Evolutionary conservation across 805 yeast species (phyloP), one percentile per base, ranked within the genome.

Genomic region (Kodamaea nitidulidarum): DNA sequence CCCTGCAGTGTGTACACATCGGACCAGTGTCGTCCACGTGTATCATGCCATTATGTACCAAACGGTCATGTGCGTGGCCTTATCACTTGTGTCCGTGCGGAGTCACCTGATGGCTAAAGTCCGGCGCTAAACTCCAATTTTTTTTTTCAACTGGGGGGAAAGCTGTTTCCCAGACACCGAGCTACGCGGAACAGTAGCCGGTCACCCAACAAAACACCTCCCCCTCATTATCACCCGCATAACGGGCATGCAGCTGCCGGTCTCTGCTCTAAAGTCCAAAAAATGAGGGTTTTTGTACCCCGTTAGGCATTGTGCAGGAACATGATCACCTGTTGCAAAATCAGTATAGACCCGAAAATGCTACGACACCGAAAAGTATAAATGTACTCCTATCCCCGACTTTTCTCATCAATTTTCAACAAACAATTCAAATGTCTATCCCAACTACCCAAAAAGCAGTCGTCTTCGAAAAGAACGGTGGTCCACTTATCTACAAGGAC

Each of bases 391-490:
- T 5, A 5, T 12, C 17, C 16, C 12, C 31, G 31, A 10, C 6
- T 14, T 14, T 27, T 25, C 14, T 35, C 32, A 17, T 30, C 32
- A 35, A 15, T 35, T 29, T 29, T 17, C 30, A 21, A 22, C n/a
- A 29, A 29, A 22, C 32, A 26, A 17, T 22, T 17, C 32, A 27
- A 17, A 54, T 52, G 56, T 52, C 60, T 50, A 52, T 67, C 41
- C 72, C 73, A 41, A 51, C 51, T 38, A 65, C 70, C 32, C 72
- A 67, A 54, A 65, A 67, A 49, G 73, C 72, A 21, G 60, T 67
- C 40, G 53, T 67, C 44, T 67, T 67, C 40, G 71, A 66, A 50
- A 58, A 60, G 39, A 61, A 61, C 50, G 68, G 67, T 39, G 72
- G 73, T 44, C 69, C 67, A 32, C 63, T 67, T 48, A 46, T 49